Evolutionary conservation across 2,329 filamentous ascomycete genomes (phyloP), one percentile per base, ranked within the genome.

Genomic region (Xylaria sp.): DNA sequence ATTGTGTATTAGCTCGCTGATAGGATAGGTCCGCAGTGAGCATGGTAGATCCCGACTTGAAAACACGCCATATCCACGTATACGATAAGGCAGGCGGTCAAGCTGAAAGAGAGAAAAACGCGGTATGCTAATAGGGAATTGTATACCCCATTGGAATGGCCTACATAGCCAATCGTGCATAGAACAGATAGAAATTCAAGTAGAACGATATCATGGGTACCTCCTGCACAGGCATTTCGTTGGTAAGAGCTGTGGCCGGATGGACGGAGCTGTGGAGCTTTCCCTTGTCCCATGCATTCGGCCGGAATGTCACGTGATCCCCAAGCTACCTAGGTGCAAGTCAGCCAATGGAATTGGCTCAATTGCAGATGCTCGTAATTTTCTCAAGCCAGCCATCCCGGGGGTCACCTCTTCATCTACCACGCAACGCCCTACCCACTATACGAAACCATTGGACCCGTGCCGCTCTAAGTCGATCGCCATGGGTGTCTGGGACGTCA

Each of bases 401-500:
- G 55, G 62, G 48, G 55, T 58, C 65, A 65, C 72, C 70, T 70
- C 71, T 59, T 70, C 65, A 67, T 66, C 58, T 71, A 72, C 58
- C 67, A 67, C 64, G 68, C 54, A 67, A 68, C 71, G 68, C 70
- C 67, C 67, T 63, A 58, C 63, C 72, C 71, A 77, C 76, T 72
- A 76, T 67, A 76, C 74, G 66, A 68, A 74, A 72, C 74, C 78
- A 77, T 75, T 77, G 75, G 75, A 69, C 67, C 68, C 57, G 68
- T 67, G 66, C 73, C 74, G 74, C 72, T 63, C 71, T 69, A 71
- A 72, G 66, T 72, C 70, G 73, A 75, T 76, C 79, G 78, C 77
- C 77, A 89, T 89, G 87, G 86, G 85, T 80, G 82, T 89, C 80
- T 88, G 86, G 84, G 85, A 88, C 77, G 79, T 83, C 69, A 82